Percentiles rank a stretch among this genome's conserved stretches.
Evolutionary conservation across 2,329 filamentous ascomycete genomes (phyloP).

Genomic region (Phialemoniopsis sp.): DNA sequence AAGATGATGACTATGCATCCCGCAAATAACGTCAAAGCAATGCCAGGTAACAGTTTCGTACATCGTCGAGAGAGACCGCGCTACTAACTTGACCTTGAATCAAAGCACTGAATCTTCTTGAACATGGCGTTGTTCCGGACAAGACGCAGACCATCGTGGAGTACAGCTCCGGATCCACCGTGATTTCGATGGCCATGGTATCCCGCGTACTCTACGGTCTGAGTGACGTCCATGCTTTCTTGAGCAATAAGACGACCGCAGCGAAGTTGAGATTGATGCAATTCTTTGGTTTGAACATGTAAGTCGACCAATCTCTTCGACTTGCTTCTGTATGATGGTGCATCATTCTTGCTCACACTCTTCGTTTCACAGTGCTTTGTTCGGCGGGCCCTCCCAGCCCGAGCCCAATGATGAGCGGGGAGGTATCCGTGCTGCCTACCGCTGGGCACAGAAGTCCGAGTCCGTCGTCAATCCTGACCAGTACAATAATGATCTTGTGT

Average conservation of each 20-base stretch:
- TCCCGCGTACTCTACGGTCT: conserved; percentile 46
- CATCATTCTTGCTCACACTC: no score
- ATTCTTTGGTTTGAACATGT: conserved; percentile 55
- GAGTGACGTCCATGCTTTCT: conserved; percentile 46
- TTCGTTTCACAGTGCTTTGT: conserved; percentile 7
- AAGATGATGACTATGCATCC: conserved; percentile 65
- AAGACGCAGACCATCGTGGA: conserved; percentile 51
- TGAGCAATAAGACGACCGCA: conserved; percentile 54
- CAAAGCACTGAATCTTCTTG: conserved; percentile 44
- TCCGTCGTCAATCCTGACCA: conserved; percentile 10
- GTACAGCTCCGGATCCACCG: conserved; percentile 59
- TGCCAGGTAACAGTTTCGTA: conserved; percentile 52
- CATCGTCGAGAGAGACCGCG: not conserved
- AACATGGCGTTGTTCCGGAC: conserved; percentile 30
- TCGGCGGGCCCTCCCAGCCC: conserved; percentile 11
- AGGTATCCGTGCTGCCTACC: conserved; percentile 7
- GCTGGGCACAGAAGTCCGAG: conserved; percentile 3
- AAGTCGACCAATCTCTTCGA: conserved; percentile 12
- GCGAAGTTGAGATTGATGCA: conserved; percentile 52
- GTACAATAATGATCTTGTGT: conserved; percentile 11
- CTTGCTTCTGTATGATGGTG: no score
- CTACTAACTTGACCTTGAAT: not conserved
- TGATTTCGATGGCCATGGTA: conserved; percentile 55
- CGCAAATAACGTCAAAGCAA: conserved; percentile 60
- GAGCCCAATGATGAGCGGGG: conserved; percentile 10